Base-by-base conservation (phyloP, 108 stramenopile genomes). In the Nannochloropsis gaditana region DNA sequence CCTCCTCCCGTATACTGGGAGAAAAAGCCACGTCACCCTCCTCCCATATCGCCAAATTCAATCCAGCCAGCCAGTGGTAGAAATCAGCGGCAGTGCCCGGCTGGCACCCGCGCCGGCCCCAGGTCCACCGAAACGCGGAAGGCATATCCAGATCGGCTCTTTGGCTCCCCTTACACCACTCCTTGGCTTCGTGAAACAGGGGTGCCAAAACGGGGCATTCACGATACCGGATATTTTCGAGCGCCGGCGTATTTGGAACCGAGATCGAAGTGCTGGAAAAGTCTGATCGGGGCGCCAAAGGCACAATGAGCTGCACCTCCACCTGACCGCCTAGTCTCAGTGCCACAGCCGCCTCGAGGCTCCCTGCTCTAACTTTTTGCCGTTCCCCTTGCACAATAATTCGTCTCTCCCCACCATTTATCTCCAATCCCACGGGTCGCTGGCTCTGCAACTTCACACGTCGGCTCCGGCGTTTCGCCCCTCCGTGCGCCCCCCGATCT, bases 361-460 rank as follows among this genome's bases (percentile, higher is more conserved):
- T n/a, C 59, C n/a, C n/a, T 3, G 59, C 59, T 4, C n/a, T 15
- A n/a, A 73, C 59, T n/a, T 73, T 73, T 73, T n/a, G 59, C 59
- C 59, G 59, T 73, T 73, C 59, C 59, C 59, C 59, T n/a, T 73
- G 15, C 59, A 73, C 1, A 15, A 73, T 2, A 6, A 73, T 2
- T 15, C 59, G 59, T n/a, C n/a, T 73, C 59, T 73, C 59, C 15
- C 59, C 59, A 15, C 59, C 59, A 73, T 73, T 73, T 2, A 73
- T 8, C 59, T 73, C 59, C 59, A 73, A 73, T n/a, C 59, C 59
- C 59, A 73, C 15, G 4, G 59, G 59, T n/a, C 59, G 15, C 59
- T 73, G 59, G n/a, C 59, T 73, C 8, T 73, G 59, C 59, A 73
- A n/a, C n/a, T 73, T 73, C n/a, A 73, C 59, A 4, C 59, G 59